Evolutionary conservation across 2,329 filamentous ascomycete species (phyloP), one percentile per base, ranked within the genome.

Genomic region (Dactylonectria macrodidyma): DNA sequence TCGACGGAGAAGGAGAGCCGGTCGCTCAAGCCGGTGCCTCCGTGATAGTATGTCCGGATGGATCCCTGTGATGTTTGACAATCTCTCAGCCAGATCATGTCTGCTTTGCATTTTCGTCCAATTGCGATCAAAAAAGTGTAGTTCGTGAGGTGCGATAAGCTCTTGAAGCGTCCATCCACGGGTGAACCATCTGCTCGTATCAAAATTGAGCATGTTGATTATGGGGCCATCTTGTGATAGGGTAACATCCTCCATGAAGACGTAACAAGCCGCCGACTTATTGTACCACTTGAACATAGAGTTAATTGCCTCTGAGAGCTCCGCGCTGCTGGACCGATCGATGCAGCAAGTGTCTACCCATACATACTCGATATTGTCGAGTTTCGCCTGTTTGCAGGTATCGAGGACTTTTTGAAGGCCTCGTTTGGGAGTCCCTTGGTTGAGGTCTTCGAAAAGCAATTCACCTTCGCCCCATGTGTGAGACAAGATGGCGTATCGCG

Each of bases 281-380:
- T 26, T 71, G 56, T 75, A 75, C 73, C 73, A 75, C 26, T 62
- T 68, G 46, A 75, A 75, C 73, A 75, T 75, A 52, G 71, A 75
- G 44, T 75, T 75, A 65, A 75, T 56, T 12, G 73, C 67, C 33
- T 75, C 73, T 6, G 71, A 72, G 26, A 75, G 73, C 54, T 75
- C 73, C 26, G 73, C 69, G 60, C 73, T 75, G 50, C 64, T 75
- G 6, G 73, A 72, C 26, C 68, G 74, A 64, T 75, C 66, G 58
- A 75, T 75, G 62, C 73, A 75, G 59, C 73, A 75, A 19, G 73
- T 75, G 57, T 75, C 73, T 46, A 75, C 69, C 73, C 73, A 75
- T n/a, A 75, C 60, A 41, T 71, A 70, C n/a, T 71, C 59, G 46
- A 70, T 57, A 26, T 71, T 70, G 38, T 69, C 68, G 48, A 62